A percentile compares a stretch with the other conserved stretches of the same genome.
Evolutionary conservation across 2,329 filamentous ascomycete species (phyloP).

Genomic region (Fusarium albidum): DNA sequence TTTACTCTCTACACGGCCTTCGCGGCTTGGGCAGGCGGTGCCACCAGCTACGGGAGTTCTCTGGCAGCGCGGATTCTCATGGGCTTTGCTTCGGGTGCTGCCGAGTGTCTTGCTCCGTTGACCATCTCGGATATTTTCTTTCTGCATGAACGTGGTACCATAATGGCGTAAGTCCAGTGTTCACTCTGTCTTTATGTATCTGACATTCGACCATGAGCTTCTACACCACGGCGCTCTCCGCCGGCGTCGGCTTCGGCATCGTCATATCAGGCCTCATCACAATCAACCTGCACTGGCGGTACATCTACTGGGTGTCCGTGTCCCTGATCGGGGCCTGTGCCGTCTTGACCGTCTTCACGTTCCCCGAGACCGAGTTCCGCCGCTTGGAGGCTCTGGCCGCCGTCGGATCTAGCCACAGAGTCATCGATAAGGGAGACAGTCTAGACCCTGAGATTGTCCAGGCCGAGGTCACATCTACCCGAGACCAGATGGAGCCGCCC

Average conservation of each 20-base stretch:
- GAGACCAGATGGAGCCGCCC: slow-evolving; percentile 2
- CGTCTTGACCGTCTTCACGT: slow-evolving; percentile 57
- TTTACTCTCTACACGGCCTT: slow-evolving; percentile 21
- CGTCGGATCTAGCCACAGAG: too few relatives aligned
- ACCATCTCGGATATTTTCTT: slow-evolving; percentile 63
- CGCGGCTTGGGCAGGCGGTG: slow-evolving; percentile 16
- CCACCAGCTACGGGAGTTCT: slow-evolving; percentile 16
- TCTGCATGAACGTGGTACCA: slow-evolving; percentile 59
- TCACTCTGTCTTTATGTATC: too few relatives aligned
- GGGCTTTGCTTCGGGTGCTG: slow-evolving; percentile 24
- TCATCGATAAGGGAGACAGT: background rate
- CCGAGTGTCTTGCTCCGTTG: slow-evolving; percentile 48
- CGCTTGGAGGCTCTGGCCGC: too few relatives aligned
- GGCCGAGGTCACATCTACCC: slow-evolving; percentile 1
- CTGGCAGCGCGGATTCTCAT: slow-evolving; percentile 24
- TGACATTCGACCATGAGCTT: too few relatives aligned
- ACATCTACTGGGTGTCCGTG: slow-evolving; percentile 57
- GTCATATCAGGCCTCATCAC: slow-evolving; percentile 55
- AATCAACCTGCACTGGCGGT: slow-evolving; percentile 55
- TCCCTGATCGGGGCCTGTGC: slow-evolving; percentile 55
- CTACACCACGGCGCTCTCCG: slow-evolving; percentile 48
- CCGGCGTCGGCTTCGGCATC: slow-evolving; percentile 50
- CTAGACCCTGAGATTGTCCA: slow-evolving; percentile 53
- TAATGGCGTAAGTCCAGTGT: slow-evolving; percentile 56
- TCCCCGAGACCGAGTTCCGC: slow-evolving; percentile 63